Conservation (phyloP, 495 filamentous ascomycete species). For the Neurospora cerealis region DNA sequence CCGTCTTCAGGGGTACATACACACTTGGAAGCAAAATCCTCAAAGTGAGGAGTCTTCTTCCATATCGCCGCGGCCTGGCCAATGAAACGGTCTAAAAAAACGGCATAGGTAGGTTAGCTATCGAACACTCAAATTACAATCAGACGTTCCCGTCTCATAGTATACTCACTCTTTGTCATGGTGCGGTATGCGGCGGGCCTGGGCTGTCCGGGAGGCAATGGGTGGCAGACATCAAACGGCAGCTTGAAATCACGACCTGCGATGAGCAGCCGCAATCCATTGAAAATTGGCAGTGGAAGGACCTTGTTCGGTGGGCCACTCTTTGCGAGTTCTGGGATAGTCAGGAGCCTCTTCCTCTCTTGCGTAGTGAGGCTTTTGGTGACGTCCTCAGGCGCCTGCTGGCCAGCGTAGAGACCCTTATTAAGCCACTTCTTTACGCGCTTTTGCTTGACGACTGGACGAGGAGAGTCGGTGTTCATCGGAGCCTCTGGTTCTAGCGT, state of each 20-base stretch:
- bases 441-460: conserved; percentile 30
- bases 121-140: not conserved
- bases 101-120: conserved; percentile 2
- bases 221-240: conserved; percentile 82
- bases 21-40: conserved; percentile 64
- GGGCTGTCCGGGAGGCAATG: conserved; percentile 72
- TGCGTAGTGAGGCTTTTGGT: conserved; percentile 44
- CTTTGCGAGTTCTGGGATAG: conserved; percentile 37
- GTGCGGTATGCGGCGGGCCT: conserved; percentile 87
- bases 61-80: conserved; percentile 79
- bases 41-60: conserved; percentile 66
- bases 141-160: not conserved
- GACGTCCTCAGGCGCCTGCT: conserved; percentile 51
- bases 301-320: conserved; percentile 31
- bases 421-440: conserved; percentile 63
- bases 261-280: conserved; percentile 46
- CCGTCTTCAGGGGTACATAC: conserved; percentile 68
- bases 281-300: conserved; percentile 33
- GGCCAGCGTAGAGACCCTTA: conserved; percentile 84
- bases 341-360: conserved; percentile 52
- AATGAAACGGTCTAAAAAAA: conserved; percentile 70
- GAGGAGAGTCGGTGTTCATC: conserved; percentile 27
- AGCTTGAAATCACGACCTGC: conserved; percentile 71
- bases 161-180: conserved; percentile 65
- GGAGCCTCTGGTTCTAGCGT: conserved; percentile 35